Conservation (phyloP, 1,284 basidiomycete genomes). For the Mycosarcoma mackinlayi region DNA sequence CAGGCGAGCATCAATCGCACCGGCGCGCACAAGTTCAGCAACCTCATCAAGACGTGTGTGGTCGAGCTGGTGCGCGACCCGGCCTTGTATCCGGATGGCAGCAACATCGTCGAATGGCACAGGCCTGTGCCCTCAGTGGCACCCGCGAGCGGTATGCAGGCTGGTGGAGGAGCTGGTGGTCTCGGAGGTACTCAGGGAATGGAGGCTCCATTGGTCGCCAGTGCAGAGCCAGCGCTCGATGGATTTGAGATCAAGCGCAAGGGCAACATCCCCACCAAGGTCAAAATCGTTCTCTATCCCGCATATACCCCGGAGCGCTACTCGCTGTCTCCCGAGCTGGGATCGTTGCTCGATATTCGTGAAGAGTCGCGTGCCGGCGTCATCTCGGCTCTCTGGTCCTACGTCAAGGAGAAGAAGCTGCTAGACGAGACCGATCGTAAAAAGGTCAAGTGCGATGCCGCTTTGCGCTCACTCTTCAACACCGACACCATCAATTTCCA, state of each 20-base stretch:
- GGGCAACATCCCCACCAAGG: constrained; percentile 81
- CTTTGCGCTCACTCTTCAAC: constrained; percentile 58
- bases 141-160: constrained; percentile 47
- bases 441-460: constrained; percentile 78
- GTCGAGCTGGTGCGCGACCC: constrained; percentile 89
- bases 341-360: constrained; percentile 79
- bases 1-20: constrained; percentile 62
- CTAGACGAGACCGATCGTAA: constrained; percentile 90
- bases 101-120: constrained; percentile 68
- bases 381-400: constrained; percentile 88
- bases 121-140: constrained; percentile 70
- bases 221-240: constrained; percentile 71
- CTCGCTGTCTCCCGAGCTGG: constrained; percentile 83
- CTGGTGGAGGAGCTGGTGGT: constrained; percentile 60
- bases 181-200: constrained; percentile 55
- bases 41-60: constrained; percentile 83
- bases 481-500: constrained; percentile 79
- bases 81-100: constrained; percentile 76
- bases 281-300: constrained; percentile 82
- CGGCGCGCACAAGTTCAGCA: constrained; percentile 78
- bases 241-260: constrained; percentile 88
- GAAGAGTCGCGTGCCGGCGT: constrained; percentile 87
- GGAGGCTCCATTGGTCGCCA: constrained; percentile 58
- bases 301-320: constrained; percentile 88
- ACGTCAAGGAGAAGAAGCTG: constrained; percentile 85